Evolutionary conservation across 2,329 filamentous ascomycete species (phyloP), one percentile per base, ranked within the genome.

Genomic region (Colletotrichum incanum): DNA sequence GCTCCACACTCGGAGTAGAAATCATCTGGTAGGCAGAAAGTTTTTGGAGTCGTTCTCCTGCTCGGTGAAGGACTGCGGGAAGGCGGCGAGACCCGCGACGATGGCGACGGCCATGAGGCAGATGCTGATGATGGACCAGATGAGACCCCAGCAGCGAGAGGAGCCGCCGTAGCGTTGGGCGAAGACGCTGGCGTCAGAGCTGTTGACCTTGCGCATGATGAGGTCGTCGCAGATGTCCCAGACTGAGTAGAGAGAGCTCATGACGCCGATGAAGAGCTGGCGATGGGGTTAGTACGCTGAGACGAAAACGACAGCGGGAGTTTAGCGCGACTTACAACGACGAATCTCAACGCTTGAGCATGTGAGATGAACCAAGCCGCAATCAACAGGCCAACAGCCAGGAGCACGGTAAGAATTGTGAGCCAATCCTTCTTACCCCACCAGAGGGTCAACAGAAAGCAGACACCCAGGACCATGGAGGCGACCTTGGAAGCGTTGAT

Each of bases 181-280:
- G 76, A 95, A 95, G 39, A 94, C 92, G 75, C 91, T 93, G 7
- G 93, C 93, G 78, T 96, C 93, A 5, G 93, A 94, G 28, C 88
- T 90, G 80, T 95, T 95, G 63, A 95, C 92, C 82, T 95, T 95
- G 71, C 93, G 88, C 5, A 95, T 84, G 75, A 96, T 94, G 41
- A 95, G 85, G 76, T 96, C 93, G 78, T 96, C 93, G 81, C 93
- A 95, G 76, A 95, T 95, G 84, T 95, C 93, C 93, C 93, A 95
- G 6, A 93, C 93, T 75, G 91, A 93, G 81, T 95, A 95, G 1
- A 95, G 87, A 2, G 90, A 92, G 8, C 90, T 93, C 93, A 95
- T 95, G 76, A 95, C 93, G 52, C 93, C 93, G 73, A 95, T 94
- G 77, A 95, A 95, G 37, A 95, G 86, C 84, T 90, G 72, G 23